A percentile compares a stretch with the other conserved stretches of the same genome.
Evolutionary conservation across 306 rosid genomes (phyloP).

Genomic region (Fragaria ananassa): DNA sequence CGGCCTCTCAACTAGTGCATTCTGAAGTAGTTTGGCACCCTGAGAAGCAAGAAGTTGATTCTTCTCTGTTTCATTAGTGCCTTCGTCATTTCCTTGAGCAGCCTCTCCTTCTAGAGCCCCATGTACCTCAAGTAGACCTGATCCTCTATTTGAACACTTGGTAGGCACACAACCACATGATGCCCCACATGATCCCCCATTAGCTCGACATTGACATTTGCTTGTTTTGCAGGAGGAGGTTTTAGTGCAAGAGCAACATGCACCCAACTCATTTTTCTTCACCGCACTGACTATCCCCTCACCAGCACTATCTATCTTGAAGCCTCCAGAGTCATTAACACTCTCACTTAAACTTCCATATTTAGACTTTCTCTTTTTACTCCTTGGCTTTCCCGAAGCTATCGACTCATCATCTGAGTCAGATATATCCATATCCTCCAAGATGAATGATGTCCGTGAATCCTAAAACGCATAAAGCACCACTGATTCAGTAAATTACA

Average conservation of each 20-base stretch:
- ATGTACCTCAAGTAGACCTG: neutral
- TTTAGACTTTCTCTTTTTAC: constrained; percentile 40
- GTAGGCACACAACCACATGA: constrained; percentile 57
- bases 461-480: constrained; percentile 43
- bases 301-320: constrained; percentile 29
- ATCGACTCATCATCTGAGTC: constrained; percentile 60
- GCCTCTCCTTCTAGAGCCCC: constrained; percentile 22
- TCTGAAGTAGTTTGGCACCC: constrained; percentile 77
- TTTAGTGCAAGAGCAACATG: constrained; percentile 71
- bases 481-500: neutral
- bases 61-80: constrained; percentile 40
- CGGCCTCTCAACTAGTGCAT: constrained; percentile 55
- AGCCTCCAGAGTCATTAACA: constrained; percentile 24
- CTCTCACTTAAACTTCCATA: constrained; percentile 31
- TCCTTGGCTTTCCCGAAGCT: constrained; percentile 27
- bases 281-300: constrained; percentile 8
- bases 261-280: constrained; percentile 12
- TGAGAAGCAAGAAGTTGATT: constrained; percentile 55
- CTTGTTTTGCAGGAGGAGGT: constrained; percentile 68
- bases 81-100: constrained; percentile 34
- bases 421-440: constrained; percentile 80
- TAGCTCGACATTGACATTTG: constrained; percentile 60
- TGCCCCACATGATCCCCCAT: constrained; percentile 48
- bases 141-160: constrained; percentile 58
- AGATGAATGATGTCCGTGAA: constrained; percentile 42